Base-by-base conservation (phyloP, 352 stramenopile species). In the Globisporangium nunn region DNA sequence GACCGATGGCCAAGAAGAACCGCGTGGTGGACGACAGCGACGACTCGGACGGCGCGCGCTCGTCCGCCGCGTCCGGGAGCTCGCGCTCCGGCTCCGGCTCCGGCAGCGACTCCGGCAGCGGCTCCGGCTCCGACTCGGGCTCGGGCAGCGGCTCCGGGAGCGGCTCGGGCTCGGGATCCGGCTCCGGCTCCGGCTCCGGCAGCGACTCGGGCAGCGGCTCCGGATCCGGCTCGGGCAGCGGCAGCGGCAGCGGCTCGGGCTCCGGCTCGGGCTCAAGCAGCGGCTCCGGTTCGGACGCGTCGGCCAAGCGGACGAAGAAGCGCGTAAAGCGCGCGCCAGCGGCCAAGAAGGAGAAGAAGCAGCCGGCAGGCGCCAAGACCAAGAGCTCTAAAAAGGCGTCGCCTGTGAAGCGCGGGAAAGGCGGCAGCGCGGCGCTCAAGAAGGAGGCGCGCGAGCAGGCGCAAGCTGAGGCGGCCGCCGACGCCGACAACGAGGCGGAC, bases 1-100 rank as follows among this genome's bases (percentile, higher is more conserved):
- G n/a, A 18, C 28, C 50, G 18, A 37, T 41, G 69, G 73, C 71
- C 37, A 72, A 73, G 53, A 91, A 88, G 74, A 81, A 83, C 40
- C 60, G 64, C 65, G 78, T 84, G 51, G 70, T 88, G 47, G 66
- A 68, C 28, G 81, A 84, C 55, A 91, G 81, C 66, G 81, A 87
- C 68, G 80, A 88, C 62, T 85, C 72, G 53, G 79, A 90, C 47
- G 75, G 66, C 48, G 64, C 59, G 29, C 58, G 67, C 56, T 88
- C 80, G 53, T 82, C 72, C 18, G 49, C 54, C 12, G 74, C 63
- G 2, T 87, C 77, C 8, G 72, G 75, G 54, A 85, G 75, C 52
- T 88, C 78, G 2, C 70, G 78, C 18, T 66, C 53, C 14, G 74
- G 58, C 30, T 78, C 68, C 0, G 72, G 62, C 23, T 68, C 53